A percentile compares a stretch with the other conserved stretches of the same genome.
These are phyloP conservation scores for Ogataea philodendri DNA, from an alignment of 805 yeast genomes.

Conservation along the genomic window DNA sequence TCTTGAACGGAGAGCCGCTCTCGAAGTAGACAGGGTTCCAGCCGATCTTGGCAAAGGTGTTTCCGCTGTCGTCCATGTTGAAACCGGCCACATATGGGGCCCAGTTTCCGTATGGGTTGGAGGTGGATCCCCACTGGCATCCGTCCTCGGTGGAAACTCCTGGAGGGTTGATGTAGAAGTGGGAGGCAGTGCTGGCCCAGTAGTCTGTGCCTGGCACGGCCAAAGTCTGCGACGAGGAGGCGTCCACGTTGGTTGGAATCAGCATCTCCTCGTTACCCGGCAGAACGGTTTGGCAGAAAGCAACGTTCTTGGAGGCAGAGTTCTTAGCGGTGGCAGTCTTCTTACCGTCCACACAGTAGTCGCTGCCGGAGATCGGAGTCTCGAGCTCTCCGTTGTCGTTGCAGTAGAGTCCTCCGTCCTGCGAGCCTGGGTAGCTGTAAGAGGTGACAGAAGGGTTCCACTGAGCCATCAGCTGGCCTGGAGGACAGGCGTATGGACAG, in stretches of 20 bases:
- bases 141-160: conserved; percentile 75
- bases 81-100: conserved; percentile 92
- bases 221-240: conserved; percentile 46
- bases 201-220: conserved; percentile 86
- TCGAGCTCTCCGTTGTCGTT: conserved; percentile 64
- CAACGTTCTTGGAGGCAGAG: conserved; percentile 56
- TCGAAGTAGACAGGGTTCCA: conserved; percentile 88
- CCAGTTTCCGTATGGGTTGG: conserved; percentile 83
- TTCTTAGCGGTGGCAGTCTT: conserved; percentile 64
- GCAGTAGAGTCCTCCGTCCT: conserved; percentile 82
- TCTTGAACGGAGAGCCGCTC: conserved; percentile 49
- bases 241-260: conserved; percentile 72
- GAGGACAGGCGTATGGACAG: conserved; percentile 91
- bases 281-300: conserved; percentile 88
- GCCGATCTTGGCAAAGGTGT: conserved; percentile 80
- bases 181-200: conserved; percentile 86
- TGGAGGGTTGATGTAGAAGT: conserved; percentile 80
- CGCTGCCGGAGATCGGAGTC: conserved; percentile 55
- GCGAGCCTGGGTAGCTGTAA: conserved; percentile 74
- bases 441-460: conserved; percentile 80
- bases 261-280: conserved; percentile 96
- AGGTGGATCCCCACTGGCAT: conserved; percentile 78
- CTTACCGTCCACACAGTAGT: conserved; percentile 73
- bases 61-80: conserved; percentile 66
- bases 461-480: conserved; percentile 84